Conservation (phyloP, 352 stramenopile species). For the Aphanomyces stellatus region DNA sequence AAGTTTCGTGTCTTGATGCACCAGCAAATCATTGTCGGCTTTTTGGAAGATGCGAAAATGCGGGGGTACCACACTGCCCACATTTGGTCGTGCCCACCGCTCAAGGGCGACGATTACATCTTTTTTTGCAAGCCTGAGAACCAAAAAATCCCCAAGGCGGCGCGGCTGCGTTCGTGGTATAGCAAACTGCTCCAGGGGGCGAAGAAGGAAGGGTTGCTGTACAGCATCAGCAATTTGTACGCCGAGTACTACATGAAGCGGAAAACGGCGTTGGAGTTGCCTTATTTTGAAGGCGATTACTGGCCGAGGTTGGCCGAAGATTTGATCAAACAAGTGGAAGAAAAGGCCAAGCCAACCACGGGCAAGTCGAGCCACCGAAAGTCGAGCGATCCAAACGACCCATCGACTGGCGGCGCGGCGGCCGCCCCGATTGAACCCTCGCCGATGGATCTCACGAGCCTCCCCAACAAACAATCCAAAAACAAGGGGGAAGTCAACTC, state of each 20-base stretch:
- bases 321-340: slow-evolving; percentile 97
- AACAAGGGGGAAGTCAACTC: slow-evolving; percentile 65
- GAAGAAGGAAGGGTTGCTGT: slow-evolving; percentile 71
- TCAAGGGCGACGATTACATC: slow-evolving; percentile 86
- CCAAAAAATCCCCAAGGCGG: slow-evolving; percentile 85
- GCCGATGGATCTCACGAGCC: slow-evolving; percentile 24
- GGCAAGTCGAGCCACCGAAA: slow-evolving; percentile 5
- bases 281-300: slow-evolving; percentile 99
- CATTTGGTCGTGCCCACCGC: slow-evolving; percentile 85
- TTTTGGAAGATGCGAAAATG: slow-evolving; percentile 81
- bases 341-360: slow-evolving; percentile 59
- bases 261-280: slow-evolving; percentile 83
- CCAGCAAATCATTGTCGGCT: slow-evolving; percentile 83
- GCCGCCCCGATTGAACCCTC: slow-evolving; percentile 20
- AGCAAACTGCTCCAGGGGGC: slow-evolving; percentile 72
- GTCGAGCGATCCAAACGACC: neutral
- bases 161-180: slow-evolving; percentile 80
- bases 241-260: slow-evolving; percentile 85
- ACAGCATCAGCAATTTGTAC: slow-evolving; percentile 78
- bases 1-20: slow-evolving; percentile 83
- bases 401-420: slow-evolving; percentile 5
- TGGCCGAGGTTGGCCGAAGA: slow-evolving; percentile 97
- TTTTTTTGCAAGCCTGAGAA: slow-evolving; percentile 88
- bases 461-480: slow-evolving; percentile 34
- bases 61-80: slow-evolving; percentile 80